A percentile compares a stretch with the other conserved stretches of the same genome.
phyloP scores from a whole-genome alignment of 306 rosid species.

The Trifolium pratense region DNA sequence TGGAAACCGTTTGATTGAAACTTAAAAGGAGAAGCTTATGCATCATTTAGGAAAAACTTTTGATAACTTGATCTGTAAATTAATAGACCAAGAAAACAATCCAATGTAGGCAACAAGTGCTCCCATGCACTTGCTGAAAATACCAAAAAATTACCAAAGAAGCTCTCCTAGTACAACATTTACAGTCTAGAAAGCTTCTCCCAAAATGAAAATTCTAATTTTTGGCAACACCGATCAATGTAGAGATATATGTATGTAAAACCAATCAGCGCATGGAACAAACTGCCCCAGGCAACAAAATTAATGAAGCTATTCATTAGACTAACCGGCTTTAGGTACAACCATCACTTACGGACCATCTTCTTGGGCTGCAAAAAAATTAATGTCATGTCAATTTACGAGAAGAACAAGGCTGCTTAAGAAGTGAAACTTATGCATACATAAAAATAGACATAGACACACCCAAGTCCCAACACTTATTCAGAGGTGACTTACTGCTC shows the following conservation, averaged over 20 bases:
- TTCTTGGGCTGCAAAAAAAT: constrained; percentile 80
- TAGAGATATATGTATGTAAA: constrained; percentile 34
- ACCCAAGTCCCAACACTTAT: constrained; percentile 7
- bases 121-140: constrained; percentile 46
- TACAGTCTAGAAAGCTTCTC: constrained; percentile 57
- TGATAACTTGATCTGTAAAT: constrained; percentile 23
- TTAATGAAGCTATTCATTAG: constrained; percentile 21
- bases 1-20: constrained; percentile 7
- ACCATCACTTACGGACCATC: constrained; percentile 69
- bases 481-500: constrained; percentile 72
- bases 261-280: constrained; percentile 43
- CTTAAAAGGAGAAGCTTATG: neutral
- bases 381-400: constrained; percentile 30
- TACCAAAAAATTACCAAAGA: constrained; percentile 37
- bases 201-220: constrained; percentile 36
- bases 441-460: neutral
- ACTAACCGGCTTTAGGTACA: constrained; percentile 32
- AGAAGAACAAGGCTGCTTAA: constrained; percentile 8
- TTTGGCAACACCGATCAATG: constrained; percentile 32
- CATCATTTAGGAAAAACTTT: constrained; percentile 6
- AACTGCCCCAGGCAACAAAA: constrained; percentile 44
- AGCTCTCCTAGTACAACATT: constrained; percentile 46
- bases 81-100: constrained; percentile 31
- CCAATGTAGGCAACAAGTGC: constrained; percentile 39
- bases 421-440: constrained; percentile 14